These are phyloP conservation scores for Sechiopsis laciniata DNA, from an alignment of 306 rosid genomes.

Conservation along the genomic window DNA sequence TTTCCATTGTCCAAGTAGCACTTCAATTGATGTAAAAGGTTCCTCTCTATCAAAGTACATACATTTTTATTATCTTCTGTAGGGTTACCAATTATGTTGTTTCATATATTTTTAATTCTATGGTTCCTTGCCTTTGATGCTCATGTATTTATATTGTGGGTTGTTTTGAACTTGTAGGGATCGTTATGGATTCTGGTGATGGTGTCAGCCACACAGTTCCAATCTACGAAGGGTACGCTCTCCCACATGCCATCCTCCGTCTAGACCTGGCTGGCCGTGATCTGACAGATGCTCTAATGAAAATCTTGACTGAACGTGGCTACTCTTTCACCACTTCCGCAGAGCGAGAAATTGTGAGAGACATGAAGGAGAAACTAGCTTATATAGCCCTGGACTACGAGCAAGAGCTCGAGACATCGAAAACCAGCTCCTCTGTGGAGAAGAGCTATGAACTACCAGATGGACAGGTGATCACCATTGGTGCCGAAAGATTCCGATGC, in stretches of 20 bases:
- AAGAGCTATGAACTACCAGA: conserved; percentile 95
- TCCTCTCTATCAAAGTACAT: too few species aligned
- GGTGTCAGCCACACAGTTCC: conserved; percentile 99
- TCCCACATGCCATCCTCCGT: conserved; percentile 97
- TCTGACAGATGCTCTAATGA: conserved; percentile 90
- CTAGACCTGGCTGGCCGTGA: conserved; percentile 97
- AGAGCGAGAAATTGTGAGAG: conserved; percentile 96
- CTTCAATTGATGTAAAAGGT: too few species aligned
- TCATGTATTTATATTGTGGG: conserved; percentile 12
- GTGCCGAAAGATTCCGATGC: conserved; percentile 86
- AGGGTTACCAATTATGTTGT: not conserved
- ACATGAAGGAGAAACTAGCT: conserved; percentile 83
- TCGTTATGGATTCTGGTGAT: conserved; percentile 92
- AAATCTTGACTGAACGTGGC: conserved; percentile 96
- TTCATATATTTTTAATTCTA: not conserved
- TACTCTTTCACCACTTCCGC: conserved; percentile 94
- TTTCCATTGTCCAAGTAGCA: too few species aligned
- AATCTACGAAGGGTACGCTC: conserved; percentile 92
- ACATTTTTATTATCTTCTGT: not conserved
- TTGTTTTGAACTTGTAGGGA: conserved; percentile 38
- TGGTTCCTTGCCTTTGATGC: not conserved
- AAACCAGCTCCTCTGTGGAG: conserved; percentile 86
- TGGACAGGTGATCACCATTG: conserved; percentile 93
- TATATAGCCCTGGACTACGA: conserved; percentile 91
- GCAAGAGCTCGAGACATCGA: conserved; percentile 80